Evolutionary conservation across 306 rosid species (phyloP), one percentile per base, ranked within the genome.

Genomic region (Fagus crenata): DNA sequence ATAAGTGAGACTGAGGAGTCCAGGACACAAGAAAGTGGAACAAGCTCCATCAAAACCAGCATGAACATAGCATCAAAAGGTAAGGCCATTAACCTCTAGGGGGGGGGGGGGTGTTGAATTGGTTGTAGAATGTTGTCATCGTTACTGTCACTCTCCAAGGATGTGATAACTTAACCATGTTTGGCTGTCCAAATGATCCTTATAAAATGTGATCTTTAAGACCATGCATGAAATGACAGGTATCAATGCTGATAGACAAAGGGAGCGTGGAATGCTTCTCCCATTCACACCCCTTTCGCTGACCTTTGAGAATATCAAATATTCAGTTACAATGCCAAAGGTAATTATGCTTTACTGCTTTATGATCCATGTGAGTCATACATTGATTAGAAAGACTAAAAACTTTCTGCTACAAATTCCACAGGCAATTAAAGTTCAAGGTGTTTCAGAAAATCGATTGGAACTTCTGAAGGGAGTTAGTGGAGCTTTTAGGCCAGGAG

Each of bases 281-380:
- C 86, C 80, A 39, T 83, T 83, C 67, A 56, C 78, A 46, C 71
- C 80, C 2, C 77, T 78, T 42, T 75, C 41, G 37, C 37, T 83
- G 33, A 69, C 68, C 6, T 78, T 78, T 64, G 75, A 78, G 17
- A 49, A 83, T 33, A 70, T 83, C 36, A 63, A 39, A 61, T 83
- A 71, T 55, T 80, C 83, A 4, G 69, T 83, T 74, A 77, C 75
- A 35, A 64, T 81, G 81, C 85, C 85, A 37, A 78, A 72, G 77
- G 82, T 78, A 49, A 37, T 36, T 40, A 15, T 73, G 6, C 41
- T 53, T 49, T 76, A 1, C 3, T 13, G 0, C 35, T 32, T 56
- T 36, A 58, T 49, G 17, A n/a, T 18, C 1, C n/a, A 43, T 49
- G 61, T 53, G 49, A 43, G 9, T 37, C 58, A 70, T 49, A 31